A percentile compares a stretch with the other conserved stretches of the same genome.
These are phyloP conservation scores for Pisolithus orientalis DNA, from an alignment of 768 basidiomycete genomes.

Conservation along the genomic window DNA sequence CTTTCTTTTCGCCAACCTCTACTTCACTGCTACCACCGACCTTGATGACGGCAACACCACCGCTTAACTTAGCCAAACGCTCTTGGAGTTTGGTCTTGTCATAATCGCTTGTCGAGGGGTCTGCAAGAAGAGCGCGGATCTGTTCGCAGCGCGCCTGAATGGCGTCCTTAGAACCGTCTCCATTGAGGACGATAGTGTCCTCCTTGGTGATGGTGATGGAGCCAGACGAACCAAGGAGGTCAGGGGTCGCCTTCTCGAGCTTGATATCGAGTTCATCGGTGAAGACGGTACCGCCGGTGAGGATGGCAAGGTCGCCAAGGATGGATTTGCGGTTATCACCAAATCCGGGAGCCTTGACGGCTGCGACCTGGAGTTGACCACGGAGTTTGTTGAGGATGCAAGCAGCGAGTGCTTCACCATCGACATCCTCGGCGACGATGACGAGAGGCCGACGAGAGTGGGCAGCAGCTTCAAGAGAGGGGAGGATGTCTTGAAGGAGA, in stretches of 20 bases:
- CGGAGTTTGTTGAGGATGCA: slow-evolving; percentile 99
- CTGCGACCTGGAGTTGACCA: slow-evolving; percentile 89
- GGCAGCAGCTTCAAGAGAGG: slow-evolving; percentile 76
- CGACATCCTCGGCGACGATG: slow-evolving; percentile 96
- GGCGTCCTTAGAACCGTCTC: slow-evolving; percentile 83
- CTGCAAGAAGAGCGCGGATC: slow-evolving; percentile 77
- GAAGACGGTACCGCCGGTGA: slow-evolving; percentile 97
- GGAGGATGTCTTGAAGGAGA: slow-evolving; percentile 89
- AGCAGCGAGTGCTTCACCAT: slow-evolving; percentile 95
- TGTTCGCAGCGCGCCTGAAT: slow-evolving; percentile 95
- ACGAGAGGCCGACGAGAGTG: slow-evolving; percentile 85
- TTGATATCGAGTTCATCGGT: slow-evolving; percentile 96
- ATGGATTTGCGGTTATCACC: slow-evolving; percentile 99
- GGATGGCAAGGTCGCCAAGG: slow-evolving; percentile 93
- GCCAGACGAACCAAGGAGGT: slow-evolving; percentile 88
- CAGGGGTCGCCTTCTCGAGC: slow-evolving; percentile 82
- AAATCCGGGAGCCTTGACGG: slow-evolving; percentile 97
- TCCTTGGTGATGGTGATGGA: slow-evolving; percentile 95
- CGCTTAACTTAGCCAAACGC: slow-evolving; percentile 90
- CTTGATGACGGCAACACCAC: slow-evolving; percentile 98
- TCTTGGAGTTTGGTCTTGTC: slow-evolving; percentile 95
- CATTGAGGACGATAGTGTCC: slow-evolving; percentile 94
- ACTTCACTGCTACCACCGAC: slow-evolving; percentile 93
- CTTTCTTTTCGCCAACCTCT: slow-evolving; percentile 99
- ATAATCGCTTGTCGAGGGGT: slow-evolving; percentile 84